Percentiles rank a stretch among this genome's conserved stretches.
These are phyloP conservation scores for Haematococcus lacustris DNA, from an alignment of 139 green algal genomes.

Conservation along the genomic window DNA sequence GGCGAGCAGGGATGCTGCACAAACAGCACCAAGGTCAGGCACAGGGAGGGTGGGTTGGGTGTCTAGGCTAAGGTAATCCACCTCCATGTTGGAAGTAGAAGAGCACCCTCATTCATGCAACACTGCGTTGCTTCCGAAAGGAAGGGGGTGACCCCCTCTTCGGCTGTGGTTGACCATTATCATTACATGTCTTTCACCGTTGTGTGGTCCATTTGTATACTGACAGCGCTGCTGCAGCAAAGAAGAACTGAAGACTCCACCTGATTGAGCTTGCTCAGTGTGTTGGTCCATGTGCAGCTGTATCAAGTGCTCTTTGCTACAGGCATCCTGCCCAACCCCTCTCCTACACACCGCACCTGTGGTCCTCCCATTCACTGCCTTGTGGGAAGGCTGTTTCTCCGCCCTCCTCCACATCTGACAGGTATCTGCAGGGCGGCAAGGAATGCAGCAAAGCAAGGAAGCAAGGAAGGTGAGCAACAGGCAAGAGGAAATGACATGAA, in stretches of 20 bases:
- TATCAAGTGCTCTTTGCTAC: background rate
- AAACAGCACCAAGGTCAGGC: too few species aligned
- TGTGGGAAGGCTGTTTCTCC: slow-evolving; percentile 53
- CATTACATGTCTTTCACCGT: background rate
- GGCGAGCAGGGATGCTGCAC: background rate
- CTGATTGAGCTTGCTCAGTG: background rate
- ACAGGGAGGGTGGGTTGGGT: too few species aligned
- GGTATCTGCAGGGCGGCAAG: background rate
- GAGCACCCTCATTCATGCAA: background rate
- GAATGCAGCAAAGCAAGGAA: background rate
- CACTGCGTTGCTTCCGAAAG: background rate
- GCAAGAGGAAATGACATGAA: background rate
- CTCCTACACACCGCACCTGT: slow-evolving; percentile 1
- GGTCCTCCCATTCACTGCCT: slow-evolving; percentile 29
- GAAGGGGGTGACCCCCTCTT: too few species aligned
- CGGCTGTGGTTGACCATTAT: background rate
- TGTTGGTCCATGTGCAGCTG: background rate
- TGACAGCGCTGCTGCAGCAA: background rate
- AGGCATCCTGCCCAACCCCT: background rate
- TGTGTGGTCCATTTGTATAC: background rate
- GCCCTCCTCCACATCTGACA: slow-evolving; percentile 41
- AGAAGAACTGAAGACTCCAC: too few species aligned
- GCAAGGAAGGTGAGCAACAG: background rate
- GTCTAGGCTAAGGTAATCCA: too few species aligned
- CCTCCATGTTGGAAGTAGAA: background rate